Evolutionary conservation across 108 stramenopile species (phyloP), one percentile per base, ranked within the genome.

Genomic region (Skeletonema marinoi): DNA sequence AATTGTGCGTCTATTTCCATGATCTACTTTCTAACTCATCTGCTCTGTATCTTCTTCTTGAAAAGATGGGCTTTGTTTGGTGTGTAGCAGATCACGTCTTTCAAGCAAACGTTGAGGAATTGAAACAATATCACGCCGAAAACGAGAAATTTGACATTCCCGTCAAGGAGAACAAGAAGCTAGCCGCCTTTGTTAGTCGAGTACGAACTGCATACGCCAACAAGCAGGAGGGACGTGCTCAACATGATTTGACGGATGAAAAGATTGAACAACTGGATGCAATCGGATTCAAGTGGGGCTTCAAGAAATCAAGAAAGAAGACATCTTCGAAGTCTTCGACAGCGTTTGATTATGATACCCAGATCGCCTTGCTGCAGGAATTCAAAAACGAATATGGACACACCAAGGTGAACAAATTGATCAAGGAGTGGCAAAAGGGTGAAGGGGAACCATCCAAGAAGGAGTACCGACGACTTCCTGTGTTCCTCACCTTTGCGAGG

Each of bases 1-100:
- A 21, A 56, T 41, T n/a, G 13, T 12, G 9, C 2, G 29, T 39
- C 32, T n/a, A 4, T 11, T 58, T 30, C 25, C 25, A 25, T 25
- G 29, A 11, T 56, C 13, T 58, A 21, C 56, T 65, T 65, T 31
- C 64, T 19, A 65, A 29, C 25, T 12, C 59, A 25, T 58, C 25
- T 60, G 12, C 16, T 9, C 58, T 59, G 1, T 30, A 2, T 60
- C 0, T 0, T 60, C 29, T n/a, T 60, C 59, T 30, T 60, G 59
- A 44, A 21, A 38, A 72, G 71, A 72, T 72, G 11, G 71, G 71
- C 1, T 72, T 72, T 59, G 36, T 72, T 10, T 72, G 71, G 71
- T 32, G 51, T 32, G 60, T 72, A 17, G 29, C 60, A 56, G 71
- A 72, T 62, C 71, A 72, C 9, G 14, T 39, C 31, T 61, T 56